Evolutionary conservation across 805 yeast genomes (phyloP).

Genomic region (Teunomyces lycoperdinae): DNA sequence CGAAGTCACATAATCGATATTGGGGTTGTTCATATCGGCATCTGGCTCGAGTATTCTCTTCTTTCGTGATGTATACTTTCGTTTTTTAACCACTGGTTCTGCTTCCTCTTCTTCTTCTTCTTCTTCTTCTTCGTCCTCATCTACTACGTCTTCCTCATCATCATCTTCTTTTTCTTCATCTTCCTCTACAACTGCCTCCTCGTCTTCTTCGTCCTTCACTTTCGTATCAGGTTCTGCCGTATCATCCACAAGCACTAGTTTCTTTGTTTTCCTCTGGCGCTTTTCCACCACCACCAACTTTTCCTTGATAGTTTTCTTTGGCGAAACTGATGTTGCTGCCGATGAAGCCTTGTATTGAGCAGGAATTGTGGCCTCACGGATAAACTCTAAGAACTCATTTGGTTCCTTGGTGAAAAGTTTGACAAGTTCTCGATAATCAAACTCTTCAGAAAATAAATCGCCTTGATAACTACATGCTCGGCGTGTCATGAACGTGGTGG

Average conservation of each 20-base stretch:
- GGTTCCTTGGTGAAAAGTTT: slow-evolving; percentile 21
- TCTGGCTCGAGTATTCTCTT: slow-evolving; percentile 7
- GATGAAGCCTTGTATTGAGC: slow-evolving; percentile 17
- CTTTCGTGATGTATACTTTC: slow-evolving; percentile 6
- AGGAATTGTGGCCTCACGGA: slow-evolving; percentile 27
- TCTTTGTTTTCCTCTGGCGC: neutral
- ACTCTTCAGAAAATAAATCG: slow-evolving; percentile 28
- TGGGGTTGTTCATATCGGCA: slow-evolving; percentile 17
- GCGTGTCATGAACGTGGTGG: slow-evolving; percentile 37
- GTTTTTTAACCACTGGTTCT: slow-evolving; percentile 7
- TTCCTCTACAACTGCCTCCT: neutral
- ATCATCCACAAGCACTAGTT: no score
- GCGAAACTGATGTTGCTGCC: slow-evolving; percentile 5
- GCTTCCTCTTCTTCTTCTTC: slow-evolving; percentile 14
- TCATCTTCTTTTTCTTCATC: neutral
- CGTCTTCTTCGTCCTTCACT: neutral
- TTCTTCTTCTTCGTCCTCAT: slow-evolving; percentile 22
- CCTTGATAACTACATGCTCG: slow-evolving; percentile 40
- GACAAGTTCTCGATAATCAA: slow-evolving; percentile 39
- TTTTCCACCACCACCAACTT: slow-evolving; percentile 1
- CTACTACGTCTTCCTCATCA: slow-evolving; percentile 6
- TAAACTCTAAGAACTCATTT: slow-evolving; percentile 26
- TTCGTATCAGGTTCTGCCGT: neutral
- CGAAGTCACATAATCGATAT: slow-evolving; percentile 14
- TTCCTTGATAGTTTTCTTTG: slow-evolving; percentile 6